Conservation (phyloP, 768 basidiomycete species). For the Aureoboletus auriporus region DNA sequence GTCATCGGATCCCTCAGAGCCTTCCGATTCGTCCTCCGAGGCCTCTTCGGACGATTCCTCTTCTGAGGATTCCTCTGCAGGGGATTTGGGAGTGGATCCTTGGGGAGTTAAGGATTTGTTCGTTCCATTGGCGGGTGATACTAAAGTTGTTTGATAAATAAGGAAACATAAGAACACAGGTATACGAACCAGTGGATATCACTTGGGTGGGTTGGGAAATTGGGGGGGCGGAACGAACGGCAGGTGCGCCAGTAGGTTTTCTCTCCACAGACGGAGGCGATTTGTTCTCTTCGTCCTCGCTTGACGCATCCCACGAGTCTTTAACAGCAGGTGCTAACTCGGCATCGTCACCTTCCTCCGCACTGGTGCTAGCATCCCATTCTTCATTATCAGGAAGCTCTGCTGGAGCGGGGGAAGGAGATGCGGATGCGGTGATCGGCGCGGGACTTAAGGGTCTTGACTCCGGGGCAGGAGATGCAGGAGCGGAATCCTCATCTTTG, state of each 20-base stretch:
- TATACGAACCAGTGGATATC: conserved; percentile 10
- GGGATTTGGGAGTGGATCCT: conserved; percentile 25
- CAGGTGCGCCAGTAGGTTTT: conserved; percentile 13
- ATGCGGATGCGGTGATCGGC: conserved; percentile 20
- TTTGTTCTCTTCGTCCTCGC: conserved; percentile 46
- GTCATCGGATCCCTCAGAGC: conserved; percentile 47
- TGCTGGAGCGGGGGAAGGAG: conserved; percentile 24
- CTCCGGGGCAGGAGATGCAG: conserved; percentile 47
- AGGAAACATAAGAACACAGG: background rate
- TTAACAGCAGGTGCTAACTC: conserved; percentile 35
- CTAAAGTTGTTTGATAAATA: conserved; percentile 1
- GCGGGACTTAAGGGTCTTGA: conserved; percentile 48
- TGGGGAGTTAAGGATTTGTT: conserved; percentile 21
- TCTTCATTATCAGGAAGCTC: conserved; percentile 39
- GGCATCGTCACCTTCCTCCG: conserved; percentile 34
- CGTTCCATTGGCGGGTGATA: conserved; percentile 6
- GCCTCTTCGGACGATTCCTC: conserved; percentile 42
- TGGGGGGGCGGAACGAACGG: background rate
- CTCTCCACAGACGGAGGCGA: conserved; percentile 10
- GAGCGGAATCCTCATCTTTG: conserved; percentile 37
- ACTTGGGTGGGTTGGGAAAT: conserved; percentile 1
- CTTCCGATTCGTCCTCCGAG: conserved; percentile 49
- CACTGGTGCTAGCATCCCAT: conserved; percentile 46
- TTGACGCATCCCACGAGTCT: conserved; percentile 70
- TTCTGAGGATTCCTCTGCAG: conserved; percentile 24